Evolutionary conservation across 768 basidiomycete genomes (phyloP), one percentile per base, ranked within the genome.

Genomic region (Mycena crocata): DNA sequence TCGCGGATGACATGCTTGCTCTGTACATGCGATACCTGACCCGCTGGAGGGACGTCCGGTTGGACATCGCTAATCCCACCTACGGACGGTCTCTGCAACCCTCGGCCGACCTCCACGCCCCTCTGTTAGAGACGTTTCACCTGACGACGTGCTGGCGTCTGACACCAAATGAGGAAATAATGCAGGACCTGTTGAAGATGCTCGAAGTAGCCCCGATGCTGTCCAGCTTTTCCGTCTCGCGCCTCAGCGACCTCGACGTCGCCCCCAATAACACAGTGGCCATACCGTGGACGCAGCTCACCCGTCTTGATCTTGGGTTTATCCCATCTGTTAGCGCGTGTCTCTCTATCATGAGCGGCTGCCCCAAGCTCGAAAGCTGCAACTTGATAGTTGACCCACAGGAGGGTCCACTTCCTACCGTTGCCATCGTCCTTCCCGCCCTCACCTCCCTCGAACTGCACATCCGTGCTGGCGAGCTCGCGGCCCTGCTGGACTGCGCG

Each of bases 201-300:
- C 76, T 80, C 66, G 67, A 75, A 48, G 62, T 62, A 30, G 77
- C 76, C 21, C 79, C 79, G 40, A 65, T 64, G 58, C 76, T 81
- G 31, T 68, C 70, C 39, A 72, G 68, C 50, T 72, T 80, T 24
- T 71, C 75, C 37, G 73, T 81, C 26, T 77, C 79, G 13, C 74
- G 74, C 30, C 75, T 81, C 28, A 78, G 77, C 32, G 73, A 73
- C 54, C 71, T 77, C 21, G 71, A 67, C 57, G 63, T 78, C 34
- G 67, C 71, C 17, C 73, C 71, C 34, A 63, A 72, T 51, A 72
- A 67, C 48, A 61, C 72, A 30, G 67, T 74, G 13, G 66, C 68
- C 31, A 73, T 81, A 28, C 78, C 79, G 21, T 81, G 79, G 79
- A 68, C 57, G 15, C 80, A 80, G 49, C 68, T 81, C 5, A 68